Conservation (phyloP, 176 grass and related monocot species). For the Dactylis glomerata region DNA sequence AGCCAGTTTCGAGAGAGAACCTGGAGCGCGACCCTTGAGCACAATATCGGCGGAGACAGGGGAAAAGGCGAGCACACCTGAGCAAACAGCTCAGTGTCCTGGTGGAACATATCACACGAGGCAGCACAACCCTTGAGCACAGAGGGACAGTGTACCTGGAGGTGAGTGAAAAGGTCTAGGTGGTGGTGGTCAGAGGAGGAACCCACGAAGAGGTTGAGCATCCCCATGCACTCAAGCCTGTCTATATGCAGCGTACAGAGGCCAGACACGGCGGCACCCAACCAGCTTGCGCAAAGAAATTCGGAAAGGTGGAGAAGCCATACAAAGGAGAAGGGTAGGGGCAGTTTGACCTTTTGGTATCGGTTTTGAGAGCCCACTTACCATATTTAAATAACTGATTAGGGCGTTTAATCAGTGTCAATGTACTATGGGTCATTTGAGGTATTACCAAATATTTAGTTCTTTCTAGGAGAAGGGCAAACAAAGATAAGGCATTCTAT, state of each 20-base stretch:
- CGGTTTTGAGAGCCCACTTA: slow-evolving; percentile 3
- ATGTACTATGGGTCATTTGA: background rate
- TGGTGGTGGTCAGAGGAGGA: background rate
- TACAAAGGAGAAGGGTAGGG: background rate
- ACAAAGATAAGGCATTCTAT: background rate
- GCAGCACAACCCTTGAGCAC: background rate
- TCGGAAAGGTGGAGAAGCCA: slow-evolving; percentile 3
- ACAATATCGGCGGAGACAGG: background rate
- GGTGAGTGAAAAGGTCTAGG: background rate
- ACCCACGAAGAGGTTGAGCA: background rate
- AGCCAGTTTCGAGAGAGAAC: too few species aligned
- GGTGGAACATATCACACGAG: background rate
- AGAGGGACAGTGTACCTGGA: background rate
- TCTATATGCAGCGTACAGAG: background rate
- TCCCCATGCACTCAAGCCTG: background rate
- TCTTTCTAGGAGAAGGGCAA: background rate
- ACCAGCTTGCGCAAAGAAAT: background rate
- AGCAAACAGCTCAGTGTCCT: background rate
- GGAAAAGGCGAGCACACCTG: background rate
- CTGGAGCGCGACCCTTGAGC: slow-evolving; percentile 5
- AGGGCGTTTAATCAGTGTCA: background rate
- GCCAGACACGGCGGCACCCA: background rate
- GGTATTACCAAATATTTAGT: background rate
- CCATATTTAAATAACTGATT: background rate
- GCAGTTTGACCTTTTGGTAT: background rate